Percentiles rank a stretch among this genome's conserved stretches.
Evolutionary conservation across 1,284 basidiomycete genomes (phyloP).

Genomic region (Ceratobasidium sp.): DNA sequence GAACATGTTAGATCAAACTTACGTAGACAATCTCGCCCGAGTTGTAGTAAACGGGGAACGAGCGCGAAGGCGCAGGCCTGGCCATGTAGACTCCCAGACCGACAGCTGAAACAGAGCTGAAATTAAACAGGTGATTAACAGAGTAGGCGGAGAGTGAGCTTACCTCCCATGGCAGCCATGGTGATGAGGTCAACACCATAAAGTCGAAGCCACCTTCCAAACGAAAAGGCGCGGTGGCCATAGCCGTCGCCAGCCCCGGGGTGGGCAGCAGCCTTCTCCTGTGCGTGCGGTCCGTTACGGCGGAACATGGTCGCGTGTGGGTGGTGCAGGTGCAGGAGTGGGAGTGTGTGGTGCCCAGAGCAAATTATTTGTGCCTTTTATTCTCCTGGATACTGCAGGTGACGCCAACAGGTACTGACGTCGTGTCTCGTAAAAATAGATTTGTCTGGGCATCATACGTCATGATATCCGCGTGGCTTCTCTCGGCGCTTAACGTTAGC

Average conservation of each 20-base stretch:
- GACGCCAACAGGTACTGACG: not conserved
- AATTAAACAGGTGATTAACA: not conserved
- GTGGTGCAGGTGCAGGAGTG: not conserved
- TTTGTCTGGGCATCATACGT: not conserved
- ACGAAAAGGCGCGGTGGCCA: slow-evolving; percentile 50
- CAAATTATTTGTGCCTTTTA: slow-evolving; percentile 15
- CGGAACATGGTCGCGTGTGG: slow-evolving; percentile 28
- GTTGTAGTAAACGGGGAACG: slow-evolving; percentile 53
- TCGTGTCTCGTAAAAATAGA: slow-evolving; percentile 25
- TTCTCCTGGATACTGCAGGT: slow-evolving; percentile 1
- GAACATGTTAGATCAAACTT: slow-evolving; percentile 21
- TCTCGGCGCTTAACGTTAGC: slow-evolving; percentile 10
- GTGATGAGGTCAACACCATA: slow-evolving; percentile 62
- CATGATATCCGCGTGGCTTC: slow-evolving; percentile 8
- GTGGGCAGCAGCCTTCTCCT: slow-evolving; percentile 32
- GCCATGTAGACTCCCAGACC: slow-evolving; percentile 64
- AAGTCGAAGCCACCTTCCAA: slow-evolving; percentile 57
- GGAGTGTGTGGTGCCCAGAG: not conserved
- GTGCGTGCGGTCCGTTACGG: slow-evolving; percentile 19
- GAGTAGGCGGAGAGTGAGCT: not conserved
- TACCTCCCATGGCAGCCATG: slow-evolving; percentile 59
- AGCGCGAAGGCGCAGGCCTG: slow-evolving; percentile 52
- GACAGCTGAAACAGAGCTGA: slow-evolving; percentile 50
- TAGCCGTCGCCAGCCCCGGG: slow-evolving; percentile 27
- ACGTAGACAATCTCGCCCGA: slow-evolving; percentile 53